Base-by-base conservation (phyloP, 768 basidiomycete species). In the Leccinum sublutescens region DNA sequence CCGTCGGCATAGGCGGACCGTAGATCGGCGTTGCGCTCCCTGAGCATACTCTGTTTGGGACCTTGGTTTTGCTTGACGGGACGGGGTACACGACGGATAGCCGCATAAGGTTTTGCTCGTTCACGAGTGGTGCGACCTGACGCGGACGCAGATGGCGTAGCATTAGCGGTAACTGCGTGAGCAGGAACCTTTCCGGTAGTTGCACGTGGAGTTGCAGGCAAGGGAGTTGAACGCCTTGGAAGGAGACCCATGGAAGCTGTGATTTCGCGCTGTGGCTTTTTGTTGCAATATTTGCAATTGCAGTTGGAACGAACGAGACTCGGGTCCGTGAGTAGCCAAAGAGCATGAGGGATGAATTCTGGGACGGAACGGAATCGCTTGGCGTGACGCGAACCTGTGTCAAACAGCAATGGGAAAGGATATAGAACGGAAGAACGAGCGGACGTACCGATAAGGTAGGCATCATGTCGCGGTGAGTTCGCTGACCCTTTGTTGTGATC, bases 331-430 rank as follows among this genome's bases (percentile, higher is more conserved):
- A 86, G 77, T 10, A 94, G 81, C 91, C 91, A 94, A 58, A 85
- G 77, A 2, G 89, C 89, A 65, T 95, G 93, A 4, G 91, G 91
- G 50, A 88, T 82, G 69, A 94, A 92, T 68, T 95, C 93, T 51
- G 88, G 87, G n/a, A 85, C 77, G 12, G 91, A 93, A 47, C 93
- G 88, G 71, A 93, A 94, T 56, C 76, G 81, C 31, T 74, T 75
- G 43, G 78, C 73, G 52, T 74, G 58, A 31, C 64, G 57, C 2
- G 85, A 86, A 74, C 75, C 73, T 78, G 57, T 23, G 59, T 52
- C 31, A 19, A 38, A 55, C 21, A 14, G 50, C 43, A 56, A 15
- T 19, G n/a, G 8, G 52, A 38, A 55, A 43, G 2, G 1, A 21
- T n/a, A 14, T 2, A 54, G n/a, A 47, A 17, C 2, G 38, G 36